Conservation (phyloP, 306 rosid genomes). For the Canavalia ensiformis region DNA sequence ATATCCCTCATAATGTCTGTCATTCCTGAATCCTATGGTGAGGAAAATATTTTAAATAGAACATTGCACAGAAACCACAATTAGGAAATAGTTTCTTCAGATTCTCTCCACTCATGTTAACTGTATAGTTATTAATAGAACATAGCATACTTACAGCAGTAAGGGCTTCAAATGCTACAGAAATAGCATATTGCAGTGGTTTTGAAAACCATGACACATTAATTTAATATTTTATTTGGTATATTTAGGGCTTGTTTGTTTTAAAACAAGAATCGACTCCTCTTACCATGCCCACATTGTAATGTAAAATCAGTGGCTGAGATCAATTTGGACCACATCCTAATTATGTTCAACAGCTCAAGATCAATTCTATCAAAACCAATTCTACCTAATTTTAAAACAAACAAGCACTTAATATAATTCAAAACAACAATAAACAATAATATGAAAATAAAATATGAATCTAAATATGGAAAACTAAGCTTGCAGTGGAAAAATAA, state of each 20-base stretch:
- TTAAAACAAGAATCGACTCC: too few relatives aligned
- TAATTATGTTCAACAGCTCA: too few relatives aligned
- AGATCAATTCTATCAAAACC: too few relatives aligned
- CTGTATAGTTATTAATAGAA: neutral
- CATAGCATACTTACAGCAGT: neutral
- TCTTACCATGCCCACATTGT: too few relatives aligned
- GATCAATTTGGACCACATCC: too few relatives aligned
- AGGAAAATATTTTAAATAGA: neutral
- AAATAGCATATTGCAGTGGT: neutral
- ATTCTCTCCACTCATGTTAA: neutral
- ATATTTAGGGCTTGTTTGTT: neutral
- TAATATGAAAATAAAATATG: neutral
- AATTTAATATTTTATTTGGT: neutral
- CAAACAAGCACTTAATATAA: neutral
- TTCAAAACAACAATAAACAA: slow-evolving; percentile 1
- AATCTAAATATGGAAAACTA: slow-evolving; percentile 2
- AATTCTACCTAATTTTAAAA: too few relatives aligned
- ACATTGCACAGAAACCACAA: neutral
- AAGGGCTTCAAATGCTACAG: neutral
- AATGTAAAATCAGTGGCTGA: too few relatives aligned
- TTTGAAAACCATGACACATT: slow-evolving; percentile 4
- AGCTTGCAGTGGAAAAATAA: neutral
- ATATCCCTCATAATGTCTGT: neutral
- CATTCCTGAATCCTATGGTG: neutral
- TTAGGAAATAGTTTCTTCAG: neutral